Percentiles rank a stretch among this genome's conserved stretches.
Conservation (phyloP, 768 basidiomycete species). For the Xerocomus spinulosus region DNA sequence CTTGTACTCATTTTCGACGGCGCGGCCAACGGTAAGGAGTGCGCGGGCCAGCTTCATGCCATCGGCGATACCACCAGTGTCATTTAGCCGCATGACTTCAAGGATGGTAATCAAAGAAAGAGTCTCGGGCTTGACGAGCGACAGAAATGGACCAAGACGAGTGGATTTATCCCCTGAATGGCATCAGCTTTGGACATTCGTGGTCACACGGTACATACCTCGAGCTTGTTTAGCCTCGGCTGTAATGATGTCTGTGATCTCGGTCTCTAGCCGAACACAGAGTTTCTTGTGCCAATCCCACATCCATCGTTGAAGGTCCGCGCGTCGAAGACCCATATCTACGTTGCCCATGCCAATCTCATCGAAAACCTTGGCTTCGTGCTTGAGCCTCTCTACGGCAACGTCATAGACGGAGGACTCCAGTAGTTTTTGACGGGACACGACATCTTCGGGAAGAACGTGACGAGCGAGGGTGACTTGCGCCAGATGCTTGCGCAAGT, state of each 20-base stretch:
- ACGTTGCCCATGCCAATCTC: constrained; percentile 51
- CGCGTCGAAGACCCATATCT: constrained; percentile 39
- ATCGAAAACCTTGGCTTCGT: constrained; percentile 55
- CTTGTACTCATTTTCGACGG: constrained; percentile 89
- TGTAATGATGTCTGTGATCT: constrained; percentile 43
- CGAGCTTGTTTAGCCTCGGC: constrained; percentile 31
- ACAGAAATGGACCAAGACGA: constrained; percentile 64
- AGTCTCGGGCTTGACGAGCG: constrained; percentile 68
- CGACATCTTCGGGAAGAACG: constrained; percentile 61
- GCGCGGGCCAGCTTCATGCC: constrained; percentile 91
- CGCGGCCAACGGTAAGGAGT: constrained; percentile 72
- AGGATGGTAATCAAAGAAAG: constrained; percentile 86
- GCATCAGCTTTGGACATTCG: neutral
- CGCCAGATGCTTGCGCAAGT: constrained; percentile 64
- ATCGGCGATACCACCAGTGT: constrained; percentile 67
- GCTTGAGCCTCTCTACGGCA: constrained; percentile 64
- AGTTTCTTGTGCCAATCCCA: constrained; percentile 78
- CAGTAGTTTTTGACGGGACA: constrained; percentile 72
- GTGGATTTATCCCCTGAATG: constrained; percentile 9
- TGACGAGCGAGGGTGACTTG: constrained; percentile 59
- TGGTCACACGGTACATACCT: constrained; percentile 11
- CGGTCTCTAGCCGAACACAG: constrained; percentile 43
- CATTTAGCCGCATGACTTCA: constrained; percentile 79
- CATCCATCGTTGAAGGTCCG: constrained; percentile 72
- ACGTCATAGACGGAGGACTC: constrained; percentile 86